Conservation (phyloP, 345 rosid species). For the Noccaea caerulescens region DNA sequence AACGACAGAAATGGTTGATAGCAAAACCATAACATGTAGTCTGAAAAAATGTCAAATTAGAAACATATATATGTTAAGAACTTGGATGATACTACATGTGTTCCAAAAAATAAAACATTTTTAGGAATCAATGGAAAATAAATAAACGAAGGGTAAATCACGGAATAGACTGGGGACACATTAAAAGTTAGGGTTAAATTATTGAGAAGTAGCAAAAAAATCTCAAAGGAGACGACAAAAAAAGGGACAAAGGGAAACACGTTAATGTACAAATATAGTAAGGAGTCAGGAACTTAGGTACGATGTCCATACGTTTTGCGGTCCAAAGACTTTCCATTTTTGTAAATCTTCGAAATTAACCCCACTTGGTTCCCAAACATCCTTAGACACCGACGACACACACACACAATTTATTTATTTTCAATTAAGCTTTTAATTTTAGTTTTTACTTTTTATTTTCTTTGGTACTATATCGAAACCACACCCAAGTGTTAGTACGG, state of each 20-base stretch:
- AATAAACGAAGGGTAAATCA: slow-evolving; percentile 17
- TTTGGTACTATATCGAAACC: slow-evolving; percentile 36
- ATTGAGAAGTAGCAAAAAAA: slow-evolving; percentile 25
- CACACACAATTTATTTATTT: slow-evolving; percentile 32
- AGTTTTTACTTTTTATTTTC: background rate
- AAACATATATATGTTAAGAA: slow-evolving; percentile 4
- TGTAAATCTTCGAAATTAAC: slow-evolving; percentile 45
- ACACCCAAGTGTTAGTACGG: slow-evolving; percentile 41
- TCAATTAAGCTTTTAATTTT: background rate
- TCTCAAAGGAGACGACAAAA: slow-evolving; percentile 35
- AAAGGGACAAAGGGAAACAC: slow-evolving; percentile 43
- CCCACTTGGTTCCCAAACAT: slow-evolving; percentile 48
- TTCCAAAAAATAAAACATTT: background rate
- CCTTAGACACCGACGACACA: slow-evolving; percentile 45
- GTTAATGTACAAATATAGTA: slow-evolving; percentile 39
- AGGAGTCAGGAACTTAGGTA: slow-evolving; percentile 47
- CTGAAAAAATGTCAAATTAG: background rate
- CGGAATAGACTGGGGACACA: background rate
- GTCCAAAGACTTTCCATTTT: slow-evolving; percentile 46
- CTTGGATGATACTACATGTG: background rate
- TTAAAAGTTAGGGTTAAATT: slow-evolving; percentile 20
- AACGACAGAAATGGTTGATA: background rate
- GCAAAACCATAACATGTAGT: background rate
- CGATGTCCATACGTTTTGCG: slow-evolving; percentile 50
- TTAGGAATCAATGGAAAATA: background rate